A percentile compares a stretch with the other conserved stretches of the same genome.
Conservation (phyloP, 2,329 filamentous ascomycete species). For the Aspergillus arachidicola region DNA sequence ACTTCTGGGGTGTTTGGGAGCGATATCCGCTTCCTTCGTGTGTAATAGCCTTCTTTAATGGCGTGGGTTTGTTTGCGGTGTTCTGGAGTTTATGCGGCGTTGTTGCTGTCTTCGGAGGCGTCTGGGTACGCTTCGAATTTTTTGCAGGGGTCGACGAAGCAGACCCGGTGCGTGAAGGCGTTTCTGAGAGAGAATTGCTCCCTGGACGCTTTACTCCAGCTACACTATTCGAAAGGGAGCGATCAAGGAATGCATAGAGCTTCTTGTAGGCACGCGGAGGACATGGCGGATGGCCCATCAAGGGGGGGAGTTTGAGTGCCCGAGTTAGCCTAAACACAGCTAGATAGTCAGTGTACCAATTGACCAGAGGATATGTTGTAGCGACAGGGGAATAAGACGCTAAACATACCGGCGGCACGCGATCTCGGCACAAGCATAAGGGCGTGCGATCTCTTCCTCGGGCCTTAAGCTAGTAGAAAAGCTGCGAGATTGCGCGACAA, state of each 20-base stretch:
- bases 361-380: not conserved
- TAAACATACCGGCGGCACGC: conserved; percentile 75
- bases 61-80: conserved; percentile 50
- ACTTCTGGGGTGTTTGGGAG: conserved; percentile 25
- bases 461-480: conserved; percentile 76
- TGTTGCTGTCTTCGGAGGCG: conserved; percentile 32
- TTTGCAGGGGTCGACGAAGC: conserved; percentile 44
- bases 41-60: conserved; percentile 33
- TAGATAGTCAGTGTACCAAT: not conserved
- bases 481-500: conserved; percentile 79
- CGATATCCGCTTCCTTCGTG: conserved; percentile 22
- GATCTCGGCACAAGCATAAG: conserved; percentile 83
- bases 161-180: conserved; percentile 31
- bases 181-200: conserved; percentile 34
- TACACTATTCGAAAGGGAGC: conserved; percentile 57
- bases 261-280: conserved; percentile 81
- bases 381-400: not conserved
- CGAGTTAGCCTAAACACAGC: conserved; percentile 68
- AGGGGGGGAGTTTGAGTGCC: conserved; percentile 72
- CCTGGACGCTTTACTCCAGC: conserved; percentile 39
- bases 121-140: conserved; percentile 22
- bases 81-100: conserved; percentile 36
- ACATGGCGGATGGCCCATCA: conserved; percentile 75
- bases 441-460: conserved; percentile 84
- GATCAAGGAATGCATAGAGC: conserved; percentile 78